These are phyloP conservation scores for Vitis labrusca DNA, from an alignment of 164 flowering plant species.

Conservation along the genomic window DNA sequence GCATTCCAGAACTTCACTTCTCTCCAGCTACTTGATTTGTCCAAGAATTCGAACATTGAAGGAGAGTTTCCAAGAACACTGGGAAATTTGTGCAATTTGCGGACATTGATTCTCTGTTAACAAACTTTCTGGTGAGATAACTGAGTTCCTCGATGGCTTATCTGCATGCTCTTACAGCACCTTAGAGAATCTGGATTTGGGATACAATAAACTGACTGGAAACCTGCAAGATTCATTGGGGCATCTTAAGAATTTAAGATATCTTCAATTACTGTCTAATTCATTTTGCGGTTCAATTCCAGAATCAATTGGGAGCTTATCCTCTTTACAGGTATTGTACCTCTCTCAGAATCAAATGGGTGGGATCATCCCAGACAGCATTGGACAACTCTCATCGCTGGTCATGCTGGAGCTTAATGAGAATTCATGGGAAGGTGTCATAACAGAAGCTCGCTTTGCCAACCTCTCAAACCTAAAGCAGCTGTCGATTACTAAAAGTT, in stretches of 20 bases:
- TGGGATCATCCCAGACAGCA: constrained; percentile 14
- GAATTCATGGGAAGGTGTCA: constrained; percentile 12
- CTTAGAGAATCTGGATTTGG: neutral
- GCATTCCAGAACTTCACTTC: no score
- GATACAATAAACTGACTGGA: constrained; percentile 9
- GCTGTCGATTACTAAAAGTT: no score
- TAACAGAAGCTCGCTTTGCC: constrained; percentile 18
- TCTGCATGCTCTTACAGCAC: no score
- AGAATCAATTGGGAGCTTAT: constrained; percentile 12
- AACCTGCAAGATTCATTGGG: constrained; percentile 13
- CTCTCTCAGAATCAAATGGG: constrained; percentile 7
- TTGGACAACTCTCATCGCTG: constrained; percentile 15
- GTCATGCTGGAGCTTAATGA: neutral
- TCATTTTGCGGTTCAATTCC: constrained; percentile 18
- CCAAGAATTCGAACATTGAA: no score
- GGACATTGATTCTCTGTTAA: no score
- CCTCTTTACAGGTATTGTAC: neutral
- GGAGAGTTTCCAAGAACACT: no score
- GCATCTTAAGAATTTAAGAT: neutral
- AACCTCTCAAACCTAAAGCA: neutral
- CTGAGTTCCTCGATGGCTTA: no score
- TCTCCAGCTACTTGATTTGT: no score
- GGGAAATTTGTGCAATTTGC: no score
- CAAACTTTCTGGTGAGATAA: no score
- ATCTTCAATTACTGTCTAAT: constrained; percentile 1